Base-by-base conservation (phyloP, 306 rosid species). In the Astragalus membranaceus region DNA sequence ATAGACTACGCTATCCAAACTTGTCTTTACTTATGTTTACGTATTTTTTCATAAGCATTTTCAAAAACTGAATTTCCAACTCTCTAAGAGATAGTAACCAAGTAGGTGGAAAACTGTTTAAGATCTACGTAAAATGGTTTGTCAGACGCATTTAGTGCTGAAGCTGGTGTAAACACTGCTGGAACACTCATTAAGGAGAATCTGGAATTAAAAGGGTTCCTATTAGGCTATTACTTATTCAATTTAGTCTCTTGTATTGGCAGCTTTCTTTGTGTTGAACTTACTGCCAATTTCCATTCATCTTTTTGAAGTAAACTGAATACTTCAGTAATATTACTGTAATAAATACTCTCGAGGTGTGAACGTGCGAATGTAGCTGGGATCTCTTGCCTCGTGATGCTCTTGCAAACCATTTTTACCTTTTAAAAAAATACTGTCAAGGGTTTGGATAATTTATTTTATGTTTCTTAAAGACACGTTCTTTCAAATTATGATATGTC, bases 11-110 rank as follows among this genome's bases (percentile, higher is more conserved):
- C 64, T 49, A 29, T 10, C 20, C 29, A 43, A 59, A 37, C 30
- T 37, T 75, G 77, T 70, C 51, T 49, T 7, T 53, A 30, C 58
- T 33, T 32, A 63, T 33, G 36, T 51, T 17, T 63, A 8, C 44
- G 12, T 30, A 2, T 68, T 37, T 54, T 73, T 60, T 48, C 32
- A 8, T 72, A 44, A 59, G 54, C 70, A 67, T 73, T 67, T 32
- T 59, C 20, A 17, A 33, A 60, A 57, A 46, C 30, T 6, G 5
- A 41, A 26, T 59, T 41, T 48, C n/a, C 20, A 16, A 44, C 41
- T 65, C 30, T 58, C 15, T 10, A 17, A 57, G 41, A 32, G 16
- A 73, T n/a, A 29, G n/a, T 9, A 39, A 43, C 39, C 51, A 72
- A 46, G 20, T 41, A 23, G 10, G 47, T n/a, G 55, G 8, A 11